Evolutionary conservation across 1,284 basidiomycete genomes (phyloP), one percentile per base, ranked within the genome.

Genomic region (Tetrapyrgos nigripes): DNA sequence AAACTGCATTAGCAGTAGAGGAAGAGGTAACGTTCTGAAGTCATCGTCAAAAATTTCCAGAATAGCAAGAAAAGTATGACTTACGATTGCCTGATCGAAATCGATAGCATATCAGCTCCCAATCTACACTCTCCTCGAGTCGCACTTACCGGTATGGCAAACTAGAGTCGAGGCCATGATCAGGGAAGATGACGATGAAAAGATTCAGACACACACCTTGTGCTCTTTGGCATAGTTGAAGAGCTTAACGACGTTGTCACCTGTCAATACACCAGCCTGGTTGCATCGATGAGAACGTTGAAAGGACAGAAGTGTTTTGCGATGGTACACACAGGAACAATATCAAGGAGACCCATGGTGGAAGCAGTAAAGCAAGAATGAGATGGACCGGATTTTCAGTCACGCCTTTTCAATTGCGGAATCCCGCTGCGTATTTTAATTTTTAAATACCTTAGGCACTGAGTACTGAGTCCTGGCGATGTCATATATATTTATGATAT

Each of bases 211-310:
- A 76, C 86, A 66, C 65, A 92, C 93, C 80, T 94, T 83, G 74
- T 96, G 73, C 70, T 89, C 84, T 71, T 89, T 89, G 33, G 93
- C 93, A 76, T 95, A 93, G 70, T 94, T 88, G 74, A 96, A 94
- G 68, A 97, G 80, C 77, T 92, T 93, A 77, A 91, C 86, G 69
- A 92, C 89, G 74, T 96, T 85, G 69, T 94, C 89, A 76, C 93
- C 94, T 65, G 91, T 93, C 69, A 96, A 76, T 64, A 96, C 94
- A 70, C 94, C 94, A 76, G 92, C 81, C 93, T 94, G 64, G 31
- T 45, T 27, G 19, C 6, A 28, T 37, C 50, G 49, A 54, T 31
- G 13, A n/a, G 26, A 23, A 37, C 43, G 10, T 31, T 45, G 37
- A 19, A 19, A 9, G 19, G 60, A 24, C 26, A n/a, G 26, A 48